Base-by-base conservation (phyloP, 257 asterid genomes). In the Datura wrightii region DNA sequence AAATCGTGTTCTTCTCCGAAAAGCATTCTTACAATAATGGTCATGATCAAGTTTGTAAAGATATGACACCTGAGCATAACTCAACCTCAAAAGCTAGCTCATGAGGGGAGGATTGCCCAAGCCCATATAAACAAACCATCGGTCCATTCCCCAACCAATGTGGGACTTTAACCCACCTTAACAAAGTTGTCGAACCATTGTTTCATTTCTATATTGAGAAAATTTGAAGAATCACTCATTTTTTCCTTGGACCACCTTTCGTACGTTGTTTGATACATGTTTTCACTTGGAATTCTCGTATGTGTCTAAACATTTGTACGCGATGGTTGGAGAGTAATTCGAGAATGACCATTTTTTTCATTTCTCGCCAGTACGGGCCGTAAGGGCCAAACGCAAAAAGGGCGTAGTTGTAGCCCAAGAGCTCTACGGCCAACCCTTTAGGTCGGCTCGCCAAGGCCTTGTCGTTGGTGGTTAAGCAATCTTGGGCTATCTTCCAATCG, bases 341-440 rank as follows among this genome's bases (percentile, higher is more conserved):
- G 1, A 81, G 5, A 34, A 87, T 15, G 2, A 56, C 34, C 2
- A 89, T 16, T 36, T 86, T 89, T n/a, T 86, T 88, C 11, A 83
- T 10, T 71, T 86, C 87, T 8, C 87, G 70, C 89, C 87, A 88
- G 31, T 83, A 89, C 0, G 88, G 19, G 34, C 87, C 19, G n/a
- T 86, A 88, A 0, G 88, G 41, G 59, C 86, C 13, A 50, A 86
- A 31, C 31, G 3, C 42, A 89, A 87, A 85, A 66, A 80, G 80
- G 87, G 88, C 87, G 19, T 56, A 58, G 70, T 87, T 66, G 31
- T 87, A 87, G 10, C 85, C 74, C 79, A 89, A 2, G 42, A 42
- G 39, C 3, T 85, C 50, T 4, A 79, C 41, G 0, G 83, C 79
- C 8, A 87, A 4, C 0, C 9, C n/a, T 8, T 80, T 66, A 0